Evolutionary conservation across 441 rosid species (phyloP).

Genomic region (Lepidium campestre): DNA sequence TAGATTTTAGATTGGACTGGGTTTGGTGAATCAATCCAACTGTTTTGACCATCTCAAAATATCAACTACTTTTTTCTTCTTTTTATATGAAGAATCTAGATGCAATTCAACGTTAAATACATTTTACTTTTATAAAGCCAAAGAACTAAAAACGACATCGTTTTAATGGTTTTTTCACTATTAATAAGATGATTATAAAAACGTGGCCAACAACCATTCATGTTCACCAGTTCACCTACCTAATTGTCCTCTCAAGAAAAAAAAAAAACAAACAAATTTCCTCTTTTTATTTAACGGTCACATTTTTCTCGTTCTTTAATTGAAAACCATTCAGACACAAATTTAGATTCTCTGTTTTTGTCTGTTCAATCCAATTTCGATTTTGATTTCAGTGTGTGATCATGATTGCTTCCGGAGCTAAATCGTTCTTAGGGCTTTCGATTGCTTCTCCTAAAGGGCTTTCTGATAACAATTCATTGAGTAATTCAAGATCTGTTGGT

Average conservation of each 20-base stretch:
- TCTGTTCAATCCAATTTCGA: neutral
- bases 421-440: constrained; percentile 21
- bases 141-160: neutral
- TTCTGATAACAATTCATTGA: too few relatives aligned
- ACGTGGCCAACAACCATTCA: constrained; percentile 32
- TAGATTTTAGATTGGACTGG: too few relatives aligned
- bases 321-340: neutral
- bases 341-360: neutral
- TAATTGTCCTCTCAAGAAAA: neutral
- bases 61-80: neutral
- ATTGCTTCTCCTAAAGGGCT: constrained; percentile 12
- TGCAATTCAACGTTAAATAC: constrained; percentile 22
- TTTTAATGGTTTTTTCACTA: neutral
- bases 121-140: neutral
- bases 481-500: constrained; percentile 23
- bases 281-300: constrained; percentile 24
- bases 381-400: neutral
- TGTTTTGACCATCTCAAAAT: too few relatives aligned
- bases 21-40: too few relatives aligned
- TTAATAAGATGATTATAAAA: constrained; percentile 6
- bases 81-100: constrained; percentile 13
- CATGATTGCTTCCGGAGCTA: constrained; percentile 28
- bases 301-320: constrained; percentile 4
- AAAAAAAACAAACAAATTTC: neutral
- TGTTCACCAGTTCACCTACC: constrained; percentile 22